Evolutionary conservation across 306 rosid genomes (phyloP).

Genomic region (Delonix regia): DNA sequence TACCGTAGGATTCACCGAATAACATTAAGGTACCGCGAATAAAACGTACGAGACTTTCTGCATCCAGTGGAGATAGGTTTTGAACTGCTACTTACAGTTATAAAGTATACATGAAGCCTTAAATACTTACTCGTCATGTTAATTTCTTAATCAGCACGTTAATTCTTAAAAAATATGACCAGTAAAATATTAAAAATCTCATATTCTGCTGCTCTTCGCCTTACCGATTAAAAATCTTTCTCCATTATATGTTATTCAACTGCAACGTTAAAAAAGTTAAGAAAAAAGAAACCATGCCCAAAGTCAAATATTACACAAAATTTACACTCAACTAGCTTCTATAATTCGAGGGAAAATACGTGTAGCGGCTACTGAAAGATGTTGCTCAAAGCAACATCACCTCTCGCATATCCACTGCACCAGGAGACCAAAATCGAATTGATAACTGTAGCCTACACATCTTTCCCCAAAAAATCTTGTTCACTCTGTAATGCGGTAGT

Average conservation of each 20-base stretch:
- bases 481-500: constrained; percentile 32
- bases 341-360: constrained; percentile 33
- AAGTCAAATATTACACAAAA: constrained; percentile 24
- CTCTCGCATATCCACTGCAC: constrained; percentile 31
- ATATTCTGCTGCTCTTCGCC: background rate
- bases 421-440: constrained; percentile 25
- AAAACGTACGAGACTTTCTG: background rate
- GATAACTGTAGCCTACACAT: constrained; percentile 38
- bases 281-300: background rate
- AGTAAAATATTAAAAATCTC: background rate
- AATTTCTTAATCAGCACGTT: background rate
- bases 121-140: background rate
- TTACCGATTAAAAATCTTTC: background rate
- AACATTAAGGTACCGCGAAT: too few relatives aligned
- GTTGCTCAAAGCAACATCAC: constrained; percentile 25
- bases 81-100: background rate
- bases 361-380: constrained; percentile 21
- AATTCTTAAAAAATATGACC: background rate
- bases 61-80: background rate
- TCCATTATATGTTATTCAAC: background rate
- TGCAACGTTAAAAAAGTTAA: constrained; percentile 1
- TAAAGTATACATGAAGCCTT: background rate
- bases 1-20: background rate
- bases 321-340: constrained; percentile 50
- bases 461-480: constrained; percentile 45